Evolutionary conservation across 2,329 filamentous ascomycete species (phyloP).

Genomic region (Hypoxylon sp.): DNA sequence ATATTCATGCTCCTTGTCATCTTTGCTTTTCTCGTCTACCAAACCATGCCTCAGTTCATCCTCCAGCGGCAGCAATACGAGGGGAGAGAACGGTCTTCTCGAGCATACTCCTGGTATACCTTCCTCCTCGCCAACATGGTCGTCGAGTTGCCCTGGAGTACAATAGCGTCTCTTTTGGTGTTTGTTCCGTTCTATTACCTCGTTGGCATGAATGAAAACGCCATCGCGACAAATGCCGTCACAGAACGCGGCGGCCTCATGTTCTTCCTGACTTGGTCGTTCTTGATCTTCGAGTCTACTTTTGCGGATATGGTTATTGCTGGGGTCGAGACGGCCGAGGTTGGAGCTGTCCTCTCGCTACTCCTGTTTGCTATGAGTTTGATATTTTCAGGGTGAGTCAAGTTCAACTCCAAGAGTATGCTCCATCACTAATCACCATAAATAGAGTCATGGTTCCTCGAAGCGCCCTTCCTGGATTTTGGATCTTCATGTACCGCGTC

Average conservation of each 20-base stretch:
- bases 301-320: constrained; percentile 80
- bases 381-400: constrained; percentile 60
- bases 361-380: constrained; percentile 68
- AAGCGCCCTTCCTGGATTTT: constrained; percentile 72
- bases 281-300: constrained; percentile 75
- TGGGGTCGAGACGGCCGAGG: constrained; percentile 73
- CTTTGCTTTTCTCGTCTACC: constrained; percentile 74
- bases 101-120: constrained; percentile 77
- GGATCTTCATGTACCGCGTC: constrained; percentile 85
- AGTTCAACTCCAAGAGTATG: no score
- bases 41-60: constrained; percentile 80
- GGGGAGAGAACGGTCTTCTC: constrained; percentile 77
- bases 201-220: constrained; percentile 48
- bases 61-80: constrained; percentile 79
- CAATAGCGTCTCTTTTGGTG: constrained; percentile 65
- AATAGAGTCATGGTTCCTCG: constrained; percentile 52
- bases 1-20: constrained; percentile 81
- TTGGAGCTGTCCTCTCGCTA: constrained; percentile 69
- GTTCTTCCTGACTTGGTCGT: constrained; percentile 69
- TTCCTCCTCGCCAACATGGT: constrained; percentile 77
- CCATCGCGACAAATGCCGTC: constrained; percentile 49
- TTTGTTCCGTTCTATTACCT: constrained; percentile 34
- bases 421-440: constrained; percentile 1
- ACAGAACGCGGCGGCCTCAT: constrained; percentile 69
- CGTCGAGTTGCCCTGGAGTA: constrained; percentile 77